These are phyloP conservation scores for Metschnikowia reukaufii DNA, from an alignment of 805 yeast genomes.

Conservation along the genomic window DNA sequence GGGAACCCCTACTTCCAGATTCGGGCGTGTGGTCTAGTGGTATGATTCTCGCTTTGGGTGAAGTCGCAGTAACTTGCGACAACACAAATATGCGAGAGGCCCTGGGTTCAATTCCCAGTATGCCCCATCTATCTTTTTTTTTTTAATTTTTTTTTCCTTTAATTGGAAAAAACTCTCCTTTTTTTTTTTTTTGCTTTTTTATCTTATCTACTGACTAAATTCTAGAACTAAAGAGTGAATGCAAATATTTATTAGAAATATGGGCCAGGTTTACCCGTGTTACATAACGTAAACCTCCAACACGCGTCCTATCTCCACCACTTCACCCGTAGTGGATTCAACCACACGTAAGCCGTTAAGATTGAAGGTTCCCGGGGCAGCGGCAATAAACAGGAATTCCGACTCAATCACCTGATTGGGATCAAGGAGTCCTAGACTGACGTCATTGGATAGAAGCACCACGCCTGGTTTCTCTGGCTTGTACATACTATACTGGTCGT, in stretches of 20 bases:
- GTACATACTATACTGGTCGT: constrained; percentile 34
- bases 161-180: background rate
- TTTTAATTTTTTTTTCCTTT: constrained; percentile 15
- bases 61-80: background rate
- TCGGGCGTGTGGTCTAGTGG: constrained; percentile 27
- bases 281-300: constrained; percentile 60
- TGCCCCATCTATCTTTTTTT: too few relatives aligned
- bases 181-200: background rate
- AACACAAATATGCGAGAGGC: constrained; percentile 49
- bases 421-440: constrained; percentile 60
- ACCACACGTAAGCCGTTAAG: constrained; percentile 64
- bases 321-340: constrained; percentile 64
- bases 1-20: too few relatives aligned
- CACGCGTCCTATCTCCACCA: constrained; percentile 66
- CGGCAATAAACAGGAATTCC: constrained; percentile 57
- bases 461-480: constrained; percentile 54
- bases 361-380: constrained; percentile 63
- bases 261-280: background rate
- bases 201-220: too few relatives aligned
- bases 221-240: too few relatives aligned
- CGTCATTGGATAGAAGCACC: constrained; percentile 62
- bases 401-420: constrained; percentile 65
- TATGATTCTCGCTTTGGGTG: constrained; percentile 26
- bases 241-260: background rate
- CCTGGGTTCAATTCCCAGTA: constrained; percentile 63